Percentiles rank a stretch among this genome's conserved stretches.
phyloP scores from a whole-genome alignment of 2,329 filamentous ascomycete species.

The Fusarium stilboides region DNA sequence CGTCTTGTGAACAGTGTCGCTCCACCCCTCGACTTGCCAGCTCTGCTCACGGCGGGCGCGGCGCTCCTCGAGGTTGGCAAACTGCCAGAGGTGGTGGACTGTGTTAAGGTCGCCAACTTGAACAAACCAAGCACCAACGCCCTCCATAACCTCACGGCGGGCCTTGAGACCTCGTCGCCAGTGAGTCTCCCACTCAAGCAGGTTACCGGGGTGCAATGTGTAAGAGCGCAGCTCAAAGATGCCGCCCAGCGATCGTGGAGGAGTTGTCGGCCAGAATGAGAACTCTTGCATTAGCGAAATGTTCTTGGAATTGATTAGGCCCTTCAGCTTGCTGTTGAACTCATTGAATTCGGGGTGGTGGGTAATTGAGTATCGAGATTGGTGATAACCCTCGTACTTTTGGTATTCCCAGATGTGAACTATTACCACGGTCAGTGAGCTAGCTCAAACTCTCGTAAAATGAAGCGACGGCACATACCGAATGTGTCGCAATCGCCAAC shows the following conservation, averaged over 20 bases:
- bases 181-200: conserved; percentile 98
- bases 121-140: conserved; percentile 97
- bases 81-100: conserved; percentile 98
- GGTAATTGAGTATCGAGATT: conserved; percentile 88
- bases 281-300: conserved; percentile 99
- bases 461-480: conserved; percentile 68
- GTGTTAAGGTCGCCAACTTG: conserved; percentile 98
- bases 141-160: conserved; percentile 97
- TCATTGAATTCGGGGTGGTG: conserved; percentile 85
- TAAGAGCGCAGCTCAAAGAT: conserved; percentile 97
- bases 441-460: not conserved
- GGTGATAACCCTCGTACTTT: conserved; percentile 95
- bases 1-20: conserved; percentile 97
- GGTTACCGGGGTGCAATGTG: conserved; percentile 93
- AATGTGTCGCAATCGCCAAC: conserved; percentile 98
- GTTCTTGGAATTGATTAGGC: conserved; percentile 86
- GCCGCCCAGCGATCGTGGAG: conserved; percentile 90
- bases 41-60: conserved; percentile 92
- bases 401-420: conserved; percentile 99
- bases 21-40: conserved; percentile 96
- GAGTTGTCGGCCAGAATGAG: conserved; percentile 97
- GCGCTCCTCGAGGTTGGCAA: conserved; percentile 95
- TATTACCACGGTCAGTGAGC: conserved; percentile 57
- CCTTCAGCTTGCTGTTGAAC: conserved; percentile 88
- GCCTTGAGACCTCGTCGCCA: conserved; percentile 95